phyloP scores from a whole-genome alignment of 495 filamentous ascomycete species.

The Talaromyces trachyspermus region DNA sequence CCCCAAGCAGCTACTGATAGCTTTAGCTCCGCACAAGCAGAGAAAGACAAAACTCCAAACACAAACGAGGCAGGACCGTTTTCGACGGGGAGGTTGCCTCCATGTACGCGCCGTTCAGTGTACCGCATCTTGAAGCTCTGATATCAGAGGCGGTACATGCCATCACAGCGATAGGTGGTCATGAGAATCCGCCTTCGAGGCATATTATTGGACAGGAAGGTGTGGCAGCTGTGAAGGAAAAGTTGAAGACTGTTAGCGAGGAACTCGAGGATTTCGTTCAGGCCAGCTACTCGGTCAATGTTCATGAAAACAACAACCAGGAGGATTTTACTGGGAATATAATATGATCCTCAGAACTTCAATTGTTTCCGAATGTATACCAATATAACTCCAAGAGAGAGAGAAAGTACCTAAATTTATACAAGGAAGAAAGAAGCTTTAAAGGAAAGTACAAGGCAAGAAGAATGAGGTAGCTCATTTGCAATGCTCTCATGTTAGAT shows the following conservation, averaged over 20 bases:
- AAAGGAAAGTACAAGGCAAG: neutral
- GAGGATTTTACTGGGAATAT: conserved; percentile 1
- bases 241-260: conserved; percentile 91
- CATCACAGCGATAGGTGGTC: conserved; percentile 81
- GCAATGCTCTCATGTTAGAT: neutral
- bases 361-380: neutral
- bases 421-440: neutral
- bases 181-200: conserved; percentile 89
- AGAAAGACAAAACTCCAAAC: conserved; percentile 12
- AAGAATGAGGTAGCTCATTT: neutral
- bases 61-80: conserved; percentile 23
- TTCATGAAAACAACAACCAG: conserved; percentile 29
- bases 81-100: conserved; percentile 52
- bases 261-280: conserved; percentile 95
- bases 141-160: conserved; percentile 88
- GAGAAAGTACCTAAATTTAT: conserved; percentile 2
- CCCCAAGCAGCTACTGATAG: conserved; percentile 14
- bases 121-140: conserved; percentile 56
- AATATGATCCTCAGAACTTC: too few relatives aligned
- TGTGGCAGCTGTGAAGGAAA: conserved; percentile 84
- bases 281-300: conserved; percentile 76
- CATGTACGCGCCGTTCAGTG: conserved; percentile 62
- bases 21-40: neutral
- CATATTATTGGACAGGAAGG: conserved; percentile 94
- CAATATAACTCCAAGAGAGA: too few relatives aligned